Evolutionary conservation across 202 grass and related monocot species (phyloP), one percentile per base, ranked within the genome.

Genomic region (Saccharum hybrid): DNA sequence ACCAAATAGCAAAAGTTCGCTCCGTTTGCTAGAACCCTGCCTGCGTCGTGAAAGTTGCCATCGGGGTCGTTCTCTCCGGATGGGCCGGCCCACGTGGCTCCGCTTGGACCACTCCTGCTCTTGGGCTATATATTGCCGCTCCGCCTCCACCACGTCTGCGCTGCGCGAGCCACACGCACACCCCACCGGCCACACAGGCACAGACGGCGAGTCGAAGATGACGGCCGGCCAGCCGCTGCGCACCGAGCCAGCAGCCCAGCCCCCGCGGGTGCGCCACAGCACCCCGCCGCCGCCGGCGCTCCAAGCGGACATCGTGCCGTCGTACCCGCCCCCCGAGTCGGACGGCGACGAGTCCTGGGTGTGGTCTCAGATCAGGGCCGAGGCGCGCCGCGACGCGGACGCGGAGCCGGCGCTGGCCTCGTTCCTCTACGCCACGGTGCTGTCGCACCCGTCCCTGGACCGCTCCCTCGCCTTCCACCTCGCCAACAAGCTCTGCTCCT

Each of bases 401-500:
- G 92, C 92, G 3, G 95, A 98, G 80, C 92, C 95, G 67, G 92
- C 90, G 38, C 81, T 93, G 1, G 95, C 92, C 0, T 93, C 90
- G 21, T 98, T 86, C 90, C 90, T 98, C 73, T 93, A 98, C 82
- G 92, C 95, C 37, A 93, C 90, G 16, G 90, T 98, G 14, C 85
- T 94, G 23, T 93, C 92, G 40, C 92, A 98, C 85, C 78, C 90
- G 0, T 94, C 92, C 51, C 95, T 97, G 1, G 75, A 75, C 26
- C 81, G 90, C 0, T 94, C 95, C 31, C 95, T 98, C 19, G 71
- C 92, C 31, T 98, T 98, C 88, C 90, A 98, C 83, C 95, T 98
- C 56, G 95, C 95, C 51, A 98, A 98, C 83, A 98, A 98, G 90
- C 90, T 98, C 54, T 91, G 88, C 85, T 94, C 92, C 74, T 94